Percentiles rank a stretch among this genome's conserved stretches.
These are phyloP conservation scores for Fraxinus dipetala DNA, from an alignment of 305 asterid species.

Conservation along the genomic window DNA sequence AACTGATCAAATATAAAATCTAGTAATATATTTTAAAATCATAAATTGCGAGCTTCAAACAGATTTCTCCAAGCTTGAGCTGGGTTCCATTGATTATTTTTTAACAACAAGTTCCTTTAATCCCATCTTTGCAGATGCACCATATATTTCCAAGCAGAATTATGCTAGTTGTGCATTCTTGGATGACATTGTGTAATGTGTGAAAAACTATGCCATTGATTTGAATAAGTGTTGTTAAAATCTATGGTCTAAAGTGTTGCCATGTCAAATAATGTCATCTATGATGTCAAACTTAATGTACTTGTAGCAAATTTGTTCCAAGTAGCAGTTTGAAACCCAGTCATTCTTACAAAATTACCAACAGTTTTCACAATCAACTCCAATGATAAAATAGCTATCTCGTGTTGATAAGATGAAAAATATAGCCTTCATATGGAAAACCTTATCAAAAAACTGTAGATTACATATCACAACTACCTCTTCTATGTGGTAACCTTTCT, in stretches of 20 bases:
- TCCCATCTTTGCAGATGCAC: neutral
- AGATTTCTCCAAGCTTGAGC: neutral
- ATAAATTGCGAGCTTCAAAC: too few species aligned
- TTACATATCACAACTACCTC: conserved; percentile 51
- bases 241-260: too few species aligned
- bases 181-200: too few species aligned
- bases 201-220: too few species aligned
- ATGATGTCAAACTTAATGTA: too few species aligned
- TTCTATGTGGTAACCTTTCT: conserved; percentile 40
- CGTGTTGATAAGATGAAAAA: conserved; percentile 14
- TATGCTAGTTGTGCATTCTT: too few species aligned
- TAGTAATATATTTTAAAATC: neutral
- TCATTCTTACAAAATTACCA: neutral
- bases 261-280: too few species aligned
- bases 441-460: neutral
- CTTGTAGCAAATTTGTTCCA: too few species aligned
- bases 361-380: neutral
- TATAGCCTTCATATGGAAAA: neutral
- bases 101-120: too few species aligned
- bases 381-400: neutral
- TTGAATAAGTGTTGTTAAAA: too few species aligned
- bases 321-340: neutral
- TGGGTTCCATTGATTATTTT: neutral
- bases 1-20: too few species aligned
- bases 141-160: neutral